phyloP scores from a whole-genome alignment of 2,329 filamentous ascomycete species.

The Bretziella fagacearum region DNA sequence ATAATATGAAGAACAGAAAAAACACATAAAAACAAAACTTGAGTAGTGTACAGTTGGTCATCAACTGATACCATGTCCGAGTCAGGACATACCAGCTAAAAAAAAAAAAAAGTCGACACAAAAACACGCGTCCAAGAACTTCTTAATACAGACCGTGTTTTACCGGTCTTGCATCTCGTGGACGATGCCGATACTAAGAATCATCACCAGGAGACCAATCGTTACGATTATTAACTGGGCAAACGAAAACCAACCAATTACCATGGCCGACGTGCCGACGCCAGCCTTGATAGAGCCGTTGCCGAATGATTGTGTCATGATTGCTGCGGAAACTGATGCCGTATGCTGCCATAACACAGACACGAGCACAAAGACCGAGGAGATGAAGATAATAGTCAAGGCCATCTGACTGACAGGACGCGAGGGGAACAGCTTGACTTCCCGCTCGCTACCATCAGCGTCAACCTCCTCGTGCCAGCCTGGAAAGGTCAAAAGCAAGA shows the following conservation, averaged over 20 bases:
- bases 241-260: slow-evolving; percentile 95
- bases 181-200: slow-evolving; percentile 74
- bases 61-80: too few relatives aligned
- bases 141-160: too few relatives aligned
- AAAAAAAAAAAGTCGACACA: not conserved
- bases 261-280: slow-evolving; percentile 89
- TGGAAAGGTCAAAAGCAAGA: slow-evolving; percentile 89
- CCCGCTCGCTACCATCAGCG: slow-evolving; percentile 62
- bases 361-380: slow-evolving; percentile 55
- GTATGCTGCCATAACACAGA: slow-evolving; percentile 82
- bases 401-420: slow-evolving; percentile 84
- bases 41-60: too few relatives aligned
- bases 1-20: too few relatives aligned
- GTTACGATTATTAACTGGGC: slow-evolving; percentile 86
- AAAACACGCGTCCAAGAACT: too few relatives aligned
- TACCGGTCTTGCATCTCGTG: slow-evolving; percentile 31
- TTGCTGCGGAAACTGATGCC: slow-evolving; percentile 83
- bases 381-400: slow-evolving; percentile 75
- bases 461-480: slow-evolving; percentile 79
- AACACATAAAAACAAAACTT: too few relatives aligned
- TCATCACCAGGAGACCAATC: slow-evolving; percentile 89
- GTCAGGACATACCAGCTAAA: not conserved
- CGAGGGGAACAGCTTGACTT: slow-evolving; percentile 88
- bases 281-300: slow-evolving; percentile 78
- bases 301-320: slow-evolving; percentile 81